Conservation (phyloP, 805 yeast species). For the Teunomyces atbi region DNA sequence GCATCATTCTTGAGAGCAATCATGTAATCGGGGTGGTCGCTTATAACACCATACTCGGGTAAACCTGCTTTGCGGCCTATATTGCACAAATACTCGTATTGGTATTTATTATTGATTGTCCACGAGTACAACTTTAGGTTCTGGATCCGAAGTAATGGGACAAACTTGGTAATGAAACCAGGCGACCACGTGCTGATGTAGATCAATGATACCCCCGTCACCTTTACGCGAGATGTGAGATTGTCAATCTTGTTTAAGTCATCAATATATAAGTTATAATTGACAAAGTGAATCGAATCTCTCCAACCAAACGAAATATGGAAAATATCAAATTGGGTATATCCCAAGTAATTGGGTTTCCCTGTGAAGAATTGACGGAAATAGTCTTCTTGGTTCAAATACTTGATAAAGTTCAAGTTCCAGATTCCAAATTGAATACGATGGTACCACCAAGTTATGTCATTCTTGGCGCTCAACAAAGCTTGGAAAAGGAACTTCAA, state of each 20-base stretch:
- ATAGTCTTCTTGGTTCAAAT: slow-evolving; percentile 37
- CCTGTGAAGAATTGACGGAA: slow-evolving; percentile 26
- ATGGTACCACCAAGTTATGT: slow-evolving; percentile 38
- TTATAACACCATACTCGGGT: slow-evolving; percentile 34
- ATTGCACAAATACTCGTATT: slow-evolving; percentile 30
- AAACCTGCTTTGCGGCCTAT: slow-evolving; percentile 24
- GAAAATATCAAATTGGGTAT: slow-evolving; percentile 29
- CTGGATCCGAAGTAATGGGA: slow-evolving; percentile 35
- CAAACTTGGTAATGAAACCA: slow-evolving; percentile 32
- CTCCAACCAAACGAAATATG: slow-evolving; percentile 37
- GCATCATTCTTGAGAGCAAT: slow-evolving; percentile 12
- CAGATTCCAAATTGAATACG: slow-evolving; percentile 41
- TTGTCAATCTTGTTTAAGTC: slow-evolving; percentile 15
- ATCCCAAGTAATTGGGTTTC: slow-evolving; percentile 16
- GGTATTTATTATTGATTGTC: slow-evolving; percentile 39
- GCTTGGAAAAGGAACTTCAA: slow-evolving; percentile 29
- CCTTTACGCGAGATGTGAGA: slow-evolving; percentile 19
- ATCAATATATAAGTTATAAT: slow-evolving; percentile 36
- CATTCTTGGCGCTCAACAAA: slow-evolving; percentile 24
- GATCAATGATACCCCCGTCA: slow-evolving; percentile 37
- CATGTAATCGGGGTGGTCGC: slow-evolving; percentile 38
- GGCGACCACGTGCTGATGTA: slow-evolving; percentile 39
- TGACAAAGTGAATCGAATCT: slow-evolving; percentile 30
- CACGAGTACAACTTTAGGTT: slow-evolving; percentile 35
- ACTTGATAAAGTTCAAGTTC: slow-evolving; percentile 38